phyloP scores from a whole-genome alignment of 108 stramenopile species.

The Aurantiochytrium sp. region DNA sequence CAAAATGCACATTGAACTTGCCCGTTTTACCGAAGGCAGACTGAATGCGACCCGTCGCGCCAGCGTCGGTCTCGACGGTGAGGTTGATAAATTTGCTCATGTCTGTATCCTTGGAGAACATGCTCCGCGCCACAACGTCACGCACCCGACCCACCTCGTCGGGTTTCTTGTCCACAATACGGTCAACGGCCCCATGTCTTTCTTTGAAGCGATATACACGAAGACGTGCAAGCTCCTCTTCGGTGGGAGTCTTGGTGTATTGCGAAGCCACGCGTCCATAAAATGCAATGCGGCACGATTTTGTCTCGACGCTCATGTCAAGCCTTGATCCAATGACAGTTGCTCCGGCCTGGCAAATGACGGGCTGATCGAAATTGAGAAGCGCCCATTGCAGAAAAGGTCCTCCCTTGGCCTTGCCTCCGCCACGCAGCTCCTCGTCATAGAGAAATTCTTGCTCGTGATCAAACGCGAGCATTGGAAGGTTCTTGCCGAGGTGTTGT shows the following conservation, averaged over 20 bases:
- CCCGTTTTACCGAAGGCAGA: slow-evolving; percentile 81
- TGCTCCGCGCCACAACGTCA: slow-evolving; percentile 69
- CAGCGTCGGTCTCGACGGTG: slow-evolving; percentile 59
- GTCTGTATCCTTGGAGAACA: slow-evolving; percentile 81
- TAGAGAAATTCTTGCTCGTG: slow-evolving; percentile 59
- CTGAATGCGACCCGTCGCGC: slow-evolving; percentile 68
- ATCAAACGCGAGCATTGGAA: slow-evolving; percentile 57
- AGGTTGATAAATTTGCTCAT: slow-evolving; percentile 75
- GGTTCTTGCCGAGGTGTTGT: background rate
- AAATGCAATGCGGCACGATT: slow-evolving; percentile 80
- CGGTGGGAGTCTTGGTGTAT: slow-evolving; percentile 35
- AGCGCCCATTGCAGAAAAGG: slow-evolving; percentile 74
- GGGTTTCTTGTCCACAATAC: slow-evolving; percentile 64
- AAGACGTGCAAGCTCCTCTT: background rate
- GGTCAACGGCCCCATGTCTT: background rate
- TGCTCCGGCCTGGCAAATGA: slow-evolving; percentile 72
- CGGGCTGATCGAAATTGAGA: slow-evolving; percentile 75
- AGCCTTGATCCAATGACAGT: slow-evolving; percentile 83
- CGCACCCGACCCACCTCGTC: slow-evolving; percentile 67
- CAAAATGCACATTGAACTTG: slow-evolving; percentile 73
- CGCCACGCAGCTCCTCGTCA: slow-evolving; percentile 53
- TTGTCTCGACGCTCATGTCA: slow-evolving; percentile 56
- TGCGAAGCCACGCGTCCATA: slow-evolving; percentile 69
- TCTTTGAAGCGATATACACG: slow-evolving; percentile 28
- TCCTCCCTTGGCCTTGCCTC: slow-evolving; percentile 6